A percentile compares a stretch with the other conserved stretches of the same genome.
These are phyloP conservation scores for Gigaspora rosea DNA, from an alignment of 192 early-diverging fungal species.

Conservation along the genomic window DNA sequence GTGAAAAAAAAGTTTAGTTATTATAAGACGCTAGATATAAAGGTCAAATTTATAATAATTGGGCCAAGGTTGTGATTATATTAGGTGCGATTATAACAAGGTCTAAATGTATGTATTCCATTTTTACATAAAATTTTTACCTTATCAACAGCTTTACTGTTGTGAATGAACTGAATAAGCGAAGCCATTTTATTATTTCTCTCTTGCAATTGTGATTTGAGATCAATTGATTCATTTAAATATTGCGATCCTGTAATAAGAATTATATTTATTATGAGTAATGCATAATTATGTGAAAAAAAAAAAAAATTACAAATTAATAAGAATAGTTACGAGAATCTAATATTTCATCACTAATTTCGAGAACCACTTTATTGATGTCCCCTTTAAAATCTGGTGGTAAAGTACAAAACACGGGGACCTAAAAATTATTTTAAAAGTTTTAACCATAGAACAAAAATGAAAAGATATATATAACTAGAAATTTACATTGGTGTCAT, in stretches of 20 bases:
- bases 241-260: constrained; percentile 27
- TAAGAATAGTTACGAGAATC: constrained; percentile 28
- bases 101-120: neutral
- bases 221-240: constrained; percentile 9
- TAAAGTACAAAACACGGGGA: constrained; percentile 6
- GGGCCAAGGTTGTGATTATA: neutral
- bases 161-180: constrained; percentile 26
- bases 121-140: neutral
- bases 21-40: no score
- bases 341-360: constrained; percentile 34
- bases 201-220: constrained; percentile 26
- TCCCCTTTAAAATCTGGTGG: constrained; percentile 24
- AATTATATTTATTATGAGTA: neutral
- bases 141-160: constrained; percentile 15
- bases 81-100: neutral
- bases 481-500: constrained; percentile 7
- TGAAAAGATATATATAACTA: neutral
- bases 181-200: constrained; percentile 14
- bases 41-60: no score
- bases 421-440: constrained; percentile 8
- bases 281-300: neutral
- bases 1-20: no score
- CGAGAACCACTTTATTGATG: constrained; percentile 16
- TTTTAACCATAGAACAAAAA: neutral
- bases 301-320: neutral